Evolutionary conservation across 208 protist species (phyloP), one percentile per base, ranked within the genome.

Genomic region (Crithidia sp.): DNA sequence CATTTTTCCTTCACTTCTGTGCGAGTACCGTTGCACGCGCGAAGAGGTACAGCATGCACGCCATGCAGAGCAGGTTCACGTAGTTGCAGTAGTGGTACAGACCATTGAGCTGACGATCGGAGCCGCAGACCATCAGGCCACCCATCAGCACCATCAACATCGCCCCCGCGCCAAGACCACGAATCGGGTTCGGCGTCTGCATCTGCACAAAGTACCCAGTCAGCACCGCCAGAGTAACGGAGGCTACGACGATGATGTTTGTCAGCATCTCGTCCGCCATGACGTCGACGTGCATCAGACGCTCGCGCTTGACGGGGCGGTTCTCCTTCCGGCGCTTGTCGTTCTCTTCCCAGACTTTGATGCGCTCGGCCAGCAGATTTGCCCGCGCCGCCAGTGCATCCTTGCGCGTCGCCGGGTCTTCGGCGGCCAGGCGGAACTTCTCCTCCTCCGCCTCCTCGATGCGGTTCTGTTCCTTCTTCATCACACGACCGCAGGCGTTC

Each of bases 121-220:
- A 17, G 2, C 84, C 71, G 14, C 82, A 47, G 17, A 71, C 45
- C n/a, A 84, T 63, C 14, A 90, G n/a, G 7, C 50, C 78, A 9
- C 70, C 76, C 13, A 78, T 61, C 41, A 92, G 50, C 14, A 85
- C 63, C 2, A 79, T 8, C 39, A 93, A 39, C 43, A 93, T 71
- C 0, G 64, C 36, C 2, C 50, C 50, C 6, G 79, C 70, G 7
- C 82, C 83, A 45, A 79, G 45, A 28, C 82, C 86, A 13, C 86
- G 90, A 10, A 88, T 75, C 53, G 85, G 64, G 64, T 87, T 93
- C 17, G 82, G 53, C 16, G 67, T 47, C 65, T 87, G 85, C 61
- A 77, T 56, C 52, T 76, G 41, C 64, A 86, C 67, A 16, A 63
- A 74, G 63, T 64, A 56, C 37, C 49, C 67, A 4, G 76, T 59